These are phyloP conservation scores for Salvia rosmarinus DNA, from an alignment of 257 asterid genomes.

Conservation along the genomic window DNA sequence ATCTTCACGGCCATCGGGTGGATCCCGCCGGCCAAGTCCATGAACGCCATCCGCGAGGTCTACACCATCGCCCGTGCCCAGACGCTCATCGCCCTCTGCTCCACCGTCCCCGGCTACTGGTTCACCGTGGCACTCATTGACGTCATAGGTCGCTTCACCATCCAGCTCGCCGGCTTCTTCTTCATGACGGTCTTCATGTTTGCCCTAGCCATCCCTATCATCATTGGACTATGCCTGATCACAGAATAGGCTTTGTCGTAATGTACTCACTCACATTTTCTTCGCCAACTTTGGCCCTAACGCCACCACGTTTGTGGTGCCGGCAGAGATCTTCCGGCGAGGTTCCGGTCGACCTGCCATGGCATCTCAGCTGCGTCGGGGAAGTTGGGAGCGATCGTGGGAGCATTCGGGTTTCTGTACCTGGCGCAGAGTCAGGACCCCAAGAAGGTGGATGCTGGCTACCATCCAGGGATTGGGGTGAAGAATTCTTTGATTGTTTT, in stretches of 20 bases:
- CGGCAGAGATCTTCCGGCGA: constrained; percentile 74
- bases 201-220: constrained; percentile 56
- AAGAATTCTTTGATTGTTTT: constrained; percentile 56
- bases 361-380: constrained; percentile 72
- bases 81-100: constrained; percentile 55
- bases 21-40: constrained; percentile 47
- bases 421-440: constrained; percentile 61
- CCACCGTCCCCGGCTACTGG: constrained; percentile 67
- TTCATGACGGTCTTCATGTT: constrained; percentile 73
- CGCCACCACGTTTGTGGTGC: constrained; percentile 67
- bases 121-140: constrained; percentile 65
- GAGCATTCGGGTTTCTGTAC: constrained; percentile 70
- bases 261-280: constrained; percentile 64
- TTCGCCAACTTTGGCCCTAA: constrained; percentile 76
- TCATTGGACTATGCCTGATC: constrained; percentile 54
- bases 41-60: constrained; percentile 45
- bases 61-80: constrained; percentile 45
- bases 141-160: constrained; percentile 52
- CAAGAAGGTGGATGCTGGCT: constrained; percentile 59
- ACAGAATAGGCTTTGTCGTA: constrained; percentile 52
- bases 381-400: constrained; percentile 69
- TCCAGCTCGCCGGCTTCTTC: constrained; percentile 57
- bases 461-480: constrained; percentile 68
- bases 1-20: constrained; percentile 51
- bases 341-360: constrained; percentile 69